Evolutionary conservation across 805 yeast genomes (phyloP).

Genomic region (Monosporozyma unispora): DNA sequence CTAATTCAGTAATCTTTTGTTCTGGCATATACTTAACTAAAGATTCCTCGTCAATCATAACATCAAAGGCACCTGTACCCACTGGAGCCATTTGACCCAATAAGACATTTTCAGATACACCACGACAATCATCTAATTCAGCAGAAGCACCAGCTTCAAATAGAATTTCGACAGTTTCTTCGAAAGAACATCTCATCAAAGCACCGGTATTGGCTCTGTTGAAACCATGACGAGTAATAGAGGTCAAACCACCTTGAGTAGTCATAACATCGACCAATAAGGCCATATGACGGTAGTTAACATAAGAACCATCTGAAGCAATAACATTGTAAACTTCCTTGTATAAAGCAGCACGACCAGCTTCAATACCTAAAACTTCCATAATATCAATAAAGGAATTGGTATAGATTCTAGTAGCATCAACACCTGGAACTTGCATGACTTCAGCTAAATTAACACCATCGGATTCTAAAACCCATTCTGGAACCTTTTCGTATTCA

Average conservation of each 20-base stretch:
- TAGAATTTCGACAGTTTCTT: constrained; percentile 95
- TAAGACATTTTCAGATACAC: constrained; percentile 96
- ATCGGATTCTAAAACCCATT: constrained; percentile 98
- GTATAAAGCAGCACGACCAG: constrained; percentile 89
- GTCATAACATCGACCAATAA: constrained; percentile 97
- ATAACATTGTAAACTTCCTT: constrained; percentile 93
- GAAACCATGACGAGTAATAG: constrained; percentile 98
- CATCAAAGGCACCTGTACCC: constrained; percentile 97
- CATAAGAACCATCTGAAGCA: constrained; percentile 99
- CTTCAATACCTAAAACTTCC: constrained; percentile 95
- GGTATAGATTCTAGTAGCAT: constrained; percentile 81
- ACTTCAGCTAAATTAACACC: constrained; percentile 95
- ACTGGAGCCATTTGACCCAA: constrained; percentile 97
- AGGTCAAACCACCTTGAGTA: constrained; percentile 95
- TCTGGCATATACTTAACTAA: constrained; percentile 46
- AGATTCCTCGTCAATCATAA: constrained; percentile 85
- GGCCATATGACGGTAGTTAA: constrained; percentile 97
- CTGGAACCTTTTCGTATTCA: constrained; percentile 80
- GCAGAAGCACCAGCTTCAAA: constrained; percentile 98
- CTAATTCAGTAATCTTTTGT: constrained; percentile 32
- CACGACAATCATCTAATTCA: constrained; percentile 95
- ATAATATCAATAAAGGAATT: constrained; percentile 94
- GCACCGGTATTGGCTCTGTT: constrained; percentile 99
- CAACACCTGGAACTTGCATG: constrained; percentile 91
- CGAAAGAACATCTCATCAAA: constrained; percentile 97